Base-by-base conservation (phyloP, 2,329 filamentous ascomycete species). In the Clonostachys byssicola region DNA sequence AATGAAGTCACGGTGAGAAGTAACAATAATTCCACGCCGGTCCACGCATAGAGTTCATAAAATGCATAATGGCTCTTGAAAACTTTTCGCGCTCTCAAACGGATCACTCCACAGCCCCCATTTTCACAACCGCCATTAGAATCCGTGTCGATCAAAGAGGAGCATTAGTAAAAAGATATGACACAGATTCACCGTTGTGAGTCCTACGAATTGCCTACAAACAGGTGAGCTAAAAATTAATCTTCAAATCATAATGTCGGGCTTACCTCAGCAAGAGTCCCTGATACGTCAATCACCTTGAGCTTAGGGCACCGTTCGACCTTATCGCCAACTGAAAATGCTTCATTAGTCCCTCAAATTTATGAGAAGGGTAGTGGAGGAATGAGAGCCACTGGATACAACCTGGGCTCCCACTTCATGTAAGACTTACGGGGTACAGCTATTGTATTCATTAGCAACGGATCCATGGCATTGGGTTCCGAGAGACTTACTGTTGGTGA, bases 261-360 rank as follows among this genome's bases (percentile, higher is more conserved):
- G 10, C 64, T 42, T 60, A 72, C 71, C 66, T 78, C 85, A n/a
- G 83, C 85, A 49, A 88, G 72, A 35, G 91, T 96, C 39, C 89
- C 87, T 59, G 87, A 90, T 58, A 96, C 89, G 67, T 96, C 92
- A 64, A 96, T 95, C 48, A 92, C 92, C 68, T 91, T 85, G 53
- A 96, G 81, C 67, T 88, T 86, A 49, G 83, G 78, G 68, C 92
- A 95, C 40, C 77, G 70, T 60, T 86, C 82, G 63, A 86, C 85
- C 77, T 95, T 92, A 63, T 90, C 88, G 53, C 85, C 81, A 54
- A 91, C 18, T 6, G 3, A 10, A 9, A 8, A 9, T 40, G 40
- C n/a, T 10, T 39, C 2, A 23, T 14, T 8, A 14, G 40, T 14
- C 8, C 3, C 43, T 30, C 23, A 3, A 30, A 3, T 30, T 30